Evolutionary conservation across 2,329 filamentous ascomycete species (phyloP).

Genomic region (Talaromyces sp.): DNA sequence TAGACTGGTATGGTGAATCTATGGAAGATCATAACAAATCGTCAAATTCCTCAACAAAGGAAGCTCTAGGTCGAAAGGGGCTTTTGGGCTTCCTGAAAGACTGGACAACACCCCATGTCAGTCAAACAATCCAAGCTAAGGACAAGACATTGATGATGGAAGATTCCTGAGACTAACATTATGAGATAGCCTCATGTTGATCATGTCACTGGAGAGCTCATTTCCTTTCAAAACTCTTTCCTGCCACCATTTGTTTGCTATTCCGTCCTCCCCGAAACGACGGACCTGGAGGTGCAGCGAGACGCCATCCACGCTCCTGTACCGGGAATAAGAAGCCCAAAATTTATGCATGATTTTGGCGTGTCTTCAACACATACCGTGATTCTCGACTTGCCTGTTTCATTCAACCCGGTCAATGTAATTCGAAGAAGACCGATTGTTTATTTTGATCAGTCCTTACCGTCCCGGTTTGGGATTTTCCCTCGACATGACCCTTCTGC

Average conservation of each 20-base stretch:
- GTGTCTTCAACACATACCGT: constrained; percentile 65
- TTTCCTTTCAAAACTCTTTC: constrained; percentile 70
- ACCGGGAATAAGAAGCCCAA: constrained; percentile 63
- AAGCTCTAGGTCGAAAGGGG: background rate
- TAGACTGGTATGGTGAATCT: constrained; percentile 70
- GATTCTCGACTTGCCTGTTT: constrained; percentile 70
- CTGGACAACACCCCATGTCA: constrained; percentile 2
- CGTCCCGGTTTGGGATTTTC: constrained; percentile 69
- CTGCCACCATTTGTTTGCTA: constrained; percentile 68
- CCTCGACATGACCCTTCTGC: constrained; percentile 61
- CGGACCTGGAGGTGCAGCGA: constrained; percentile 30
- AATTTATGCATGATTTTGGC: constrained; percentile 78
- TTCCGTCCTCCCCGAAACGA: constrained; percentile 51
- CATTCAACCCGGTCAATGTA: constrained; percentile 60
- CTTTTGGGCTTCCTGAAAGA: background rate
- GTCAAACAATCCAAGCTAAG: background rate
- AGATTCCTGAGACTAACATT: constrained; percentile 34
- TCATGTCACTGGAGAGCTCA: constrained; percentile 63
- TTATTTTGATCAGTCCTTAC: constrained; percentile 51
- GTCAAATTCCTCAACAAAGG: background rate
- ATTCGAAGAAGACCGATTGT: background rate
- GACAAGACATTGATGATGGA: background rate
- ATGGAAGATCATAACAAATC: constrained; percentile 42
- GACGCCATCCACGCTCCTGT: too few relatives aligned
- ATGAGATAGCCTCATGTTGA: constrained; percentile 63